These are phyloP conservation scores for Tulasnella sp. DNA, from an alignment of 768 basidiomycete species.

Conservation along the genomic window DNA sequence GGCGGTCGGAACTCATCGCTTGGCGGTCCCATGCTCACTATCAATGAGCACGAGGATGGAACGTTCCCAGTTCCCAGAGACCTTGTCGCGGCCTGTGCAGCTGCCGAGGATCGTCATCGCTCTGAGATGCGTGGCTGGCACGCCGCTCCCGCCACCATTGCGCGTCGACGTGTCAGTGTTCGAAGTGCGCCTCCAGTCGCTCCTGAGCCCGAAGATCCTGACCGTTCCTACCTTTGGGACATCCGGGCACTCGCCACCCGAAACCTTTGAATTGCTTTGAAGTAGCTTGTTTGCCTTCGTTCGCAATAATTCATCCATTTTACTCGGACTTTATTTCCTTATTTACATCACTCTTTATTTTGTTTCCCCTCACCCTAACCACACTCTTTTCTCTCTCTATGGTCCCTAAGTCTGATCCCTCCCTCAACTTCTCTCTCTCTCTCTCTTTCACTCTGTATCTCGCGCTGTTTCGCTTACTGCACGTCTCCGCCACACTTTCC, in stretches of 20 bases:
- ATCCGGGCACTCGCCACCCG: slow-evolving; percentile 71
- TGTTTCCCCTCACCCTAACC: neutral
- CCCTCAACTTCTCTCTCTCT: neutral
- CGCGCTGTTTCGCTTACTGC: neutral
- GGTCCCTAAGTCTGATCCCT: neutral
- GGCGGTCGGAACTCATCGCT: slow-evolving; percentile 39
- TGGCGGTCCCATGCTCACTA: slow-evolving; percentile 19
- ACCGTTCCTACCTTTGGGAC: slow-evolving; percentile 72
- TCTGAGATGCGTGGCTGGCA: slow-evolving; percentile 85
- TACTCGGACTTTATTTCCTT: slow-evolving; percentile 3
- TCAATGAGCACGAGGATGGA: slow-evolving; percentile 31
- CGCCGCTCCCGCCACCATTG: slow-evolving; percentile 32
- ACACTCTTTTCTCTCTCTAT: neutral
- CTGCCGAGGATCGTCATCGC: slow-evolving; percentile 81
- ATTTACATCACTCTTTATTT: slow-evolving; percentile 15
- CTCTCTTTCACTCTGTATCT: neutral
- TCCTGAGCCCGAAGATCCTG: slow-evolving; percentile 46
- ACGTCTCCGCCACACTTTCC: neutral
- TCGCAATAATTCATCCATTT: neutral
- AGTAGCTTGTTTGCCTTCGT: slow-evolving; percentile 1
- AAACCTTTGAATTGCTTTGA: neutral
- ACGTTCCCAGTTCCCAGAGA: slow-evolving; percentile 39
- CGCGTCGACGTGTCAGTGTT: slow-evolving; percentile 33
- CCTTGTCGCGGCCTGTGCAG: slow-evolving; percentile 70
- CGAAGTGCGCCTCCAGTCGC: slow-evolving; percentile 33